Evolutionary conservation across 768 basidiomycete species (phyloP).

Genomic region (Agrocybe pediades): DNA sequence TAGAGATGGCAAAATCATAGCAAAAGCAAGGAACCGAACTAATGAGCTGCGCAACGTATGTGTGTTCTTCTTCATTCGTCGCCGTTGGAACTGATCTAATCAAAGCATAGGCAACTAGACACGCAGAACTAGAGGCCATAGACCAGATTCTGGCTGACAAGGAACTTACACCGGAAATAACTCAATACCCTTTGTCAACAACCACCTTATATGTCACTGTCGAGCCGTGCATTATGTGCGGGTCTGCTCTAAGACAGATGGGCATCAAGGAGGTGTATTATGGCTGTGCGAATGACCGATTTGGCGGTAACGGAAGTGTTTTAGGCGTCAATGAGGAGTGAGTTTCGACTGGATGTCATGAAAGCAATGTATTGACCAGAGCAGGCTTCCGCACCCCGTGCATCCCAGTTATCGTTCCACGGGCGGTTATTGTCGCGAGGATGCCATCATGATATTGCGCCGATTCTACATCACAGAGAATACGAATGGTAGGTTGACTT

Average conservation of each 20-base stretch:
- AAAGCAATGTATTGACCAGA: not conserved
- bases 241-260: slow-evolving; percentile 90
- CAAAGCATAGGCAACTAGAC: slow-evolving; percentile 79
- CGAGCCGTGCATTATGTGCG: slow-evolving; percentile 99
- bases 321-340: slow-evolving; percentile 82
- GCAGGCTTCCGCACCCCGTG: slow-evolving; percentile 68
- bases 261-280: slow-evolving; percentile 91
- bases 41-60: slow-evolving; percentile 91
- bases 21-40: slow-evolving; percentile 88
- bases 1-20: slow-evolving; percentile 73
- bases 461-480: slow-evolving; percentile 95
- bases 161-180: slow-evolving; percentile 51
- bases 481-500: slow-evolving; percentile 63
- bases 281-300: slow-evolving; percentile 94
- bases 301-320: slow-evolving; percentile 96
- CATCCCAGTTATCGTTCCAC: slow-evolving; percentile 75
- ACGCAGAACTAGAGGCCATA: slow-evolving; percentile 97
- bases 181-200: slow-evolving; percentile 64
- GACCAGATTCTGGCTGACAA: slow-evolving; percentile 77
- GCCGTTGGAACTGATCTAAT: not conserved
- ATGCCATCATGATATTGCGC: slow-evolving; percentile 84
- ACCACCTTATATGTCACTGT: slow-evolving; percentile 97
- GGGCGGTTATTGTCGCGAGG: slow-evolving; percentile 78
- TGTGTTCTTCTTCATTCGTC: slow-evolving; percentile 3
- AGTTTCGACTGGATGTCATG: slow-evolving; percentile 21